Conservation (phyloP, 805 yeast genomes). For the Teunomyces pallodes region DNA sequence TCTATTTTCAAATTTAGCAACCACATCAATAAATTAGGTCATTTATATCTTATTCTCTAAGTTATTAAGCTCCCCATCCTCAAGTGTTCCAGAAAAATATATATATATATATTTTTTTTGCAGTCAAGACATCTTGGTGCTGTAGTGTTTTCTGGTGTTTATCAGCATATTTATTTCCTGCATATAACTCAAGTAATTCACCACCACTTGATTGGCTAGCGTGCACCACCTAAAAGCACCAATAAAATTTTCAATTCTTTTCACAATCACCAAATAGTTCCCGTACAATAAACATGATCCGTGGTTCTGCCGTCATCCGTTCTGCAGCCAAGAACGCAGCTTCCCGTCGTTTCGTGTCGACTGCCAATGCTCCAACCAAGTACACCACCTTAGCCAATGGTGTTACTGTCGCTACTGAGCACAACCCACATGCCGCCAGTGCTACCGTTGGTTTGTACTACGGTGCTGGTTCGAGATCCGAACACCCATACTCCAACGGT, state of each 20-base stretch:
- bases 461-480: constrained; percentile 79
- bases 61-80: too few species aligned
- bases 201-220: constrained; percentile 17
- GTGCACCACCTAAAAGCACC: constrained; percentile 3
- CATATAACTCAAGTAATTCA: constrained; percentile 16
- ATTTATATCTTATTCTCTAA: too few species aligned
- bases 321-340: constrained; percentile 24
- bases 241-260: constrained; percentile 6
- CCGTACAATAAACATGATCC: constrained; percentile 29
- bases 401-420: constrained; percentile 67
- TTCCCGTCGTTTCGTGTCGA: constrained; percentile 57
- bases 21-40: too few species aligned
- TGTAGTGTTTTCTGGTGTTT: too few species aligned
- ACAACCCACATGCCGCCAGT: constrained; percentile 52
- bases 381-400: constrained; percentile 75
- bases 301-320: constrained; percentile 37
- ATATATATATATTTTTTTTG: too few species aligned
- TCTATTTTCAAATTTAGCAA: too few species aligned
- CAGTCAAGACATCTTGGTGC: too few species aligned
- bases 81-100: too few species aligned
- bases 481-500: constrained; percentile 81
- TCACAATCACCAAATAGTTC: constrained; percentile 3
- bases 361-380: constrained; percentile 57
- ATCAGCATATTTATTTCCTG: background rate
- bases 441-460: constrained; percentile 67